Percentiles rank a stretch among this genome's conserved stretches.
These are phyloP conservation scores for Plasmodium adleri DNA, from an alignment of 169 alveolate species.

Conservation along the genomic window DNA sequence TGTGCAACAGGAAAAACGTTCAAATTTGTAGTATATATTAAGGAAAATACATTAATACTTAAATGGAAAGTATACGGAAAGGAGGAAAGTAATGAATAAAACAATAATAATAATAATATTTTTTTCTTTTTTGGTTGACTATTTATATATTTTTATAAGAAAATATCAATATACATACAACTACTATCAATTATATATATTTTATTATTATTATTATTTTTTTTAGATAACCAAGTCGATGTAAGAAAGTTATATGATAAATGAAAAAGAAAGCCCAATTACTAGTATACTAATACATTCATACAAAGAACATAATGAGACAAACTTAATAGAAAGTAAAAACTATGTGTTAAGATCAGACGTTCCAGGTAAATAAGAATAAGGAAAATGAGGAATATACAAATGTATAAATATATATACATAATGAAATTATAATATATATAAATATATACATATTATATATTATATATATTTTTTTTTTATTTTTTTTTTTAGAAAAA, in stretches of 20 bases:
- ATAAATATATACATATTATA: neutral
- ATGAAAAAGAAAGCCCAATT: constrained; percentile 7
- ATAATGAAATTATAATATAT: neutral
- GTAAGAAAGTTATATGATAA: constrained; percentile 8
- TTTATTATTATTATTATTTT: neutral
- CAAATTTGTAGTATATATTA: neutral
- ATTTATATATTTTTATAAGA: neutral
- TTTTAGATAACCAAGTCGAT: constrained; percentile 9
- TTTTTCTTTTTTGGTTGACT: no score
- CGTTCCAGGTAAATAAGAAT: constrained; percentile 6
- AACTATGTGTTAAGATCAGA: neutral
- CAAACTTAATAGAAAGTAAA: constrained; percentile 11
- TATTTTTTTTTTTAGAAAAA: constrained; percentile 2
- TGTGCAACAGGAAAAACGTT: neutral
- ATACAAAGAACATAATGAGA: neutral
- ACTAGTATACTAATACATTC: constrained; percentile 2
- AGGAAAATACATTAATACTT: constrained; percentile 7
- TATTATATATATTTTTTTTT: neutral
- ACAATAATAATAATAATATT: neutral
- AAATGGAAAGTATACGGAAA: constrained; percentile 17
- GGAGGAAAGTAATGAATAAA: neutral
- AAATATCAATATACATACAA: neutral
- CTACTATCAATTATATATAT: neutral
- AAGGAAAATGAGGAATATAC: neutral
- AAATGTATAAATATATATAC: neutral